A percentile compares a stretch with the other conserved stretches of the same genome.
phyloP scores from a whole-genome alignment of 2,329 filamentous ascomycete species.

The Penicillium fuscoglaucum region DNA sequence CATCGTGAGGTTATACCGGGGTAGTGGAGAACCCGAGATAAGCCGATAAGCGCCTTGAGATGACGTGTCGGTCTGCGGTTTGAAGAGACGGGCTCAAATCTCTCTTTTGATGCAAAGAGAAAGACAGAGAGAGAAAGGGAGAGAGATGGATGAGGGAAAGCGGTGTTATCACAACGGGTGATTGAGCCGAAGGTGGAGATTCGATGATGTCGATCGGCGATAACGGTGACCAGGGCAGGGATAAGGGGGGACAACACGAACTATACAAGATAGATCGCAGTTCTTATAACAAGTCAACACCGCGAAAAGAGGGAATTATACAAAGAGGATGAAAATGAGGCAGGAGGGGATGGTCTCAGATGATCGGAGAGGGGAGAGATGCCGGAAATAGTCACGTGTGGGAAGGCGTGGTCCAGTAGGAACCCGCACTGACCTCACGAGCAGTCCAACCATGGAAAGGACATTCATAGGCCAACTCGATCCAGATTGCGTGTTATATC shows the following conservation, averaged over 20 bases:
- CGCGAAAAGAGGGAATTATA: constrained; percentile 40
- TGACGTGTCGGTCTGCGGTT: constrained; percentile 5
- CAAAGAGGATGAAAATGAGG: constrained; percentile 16
- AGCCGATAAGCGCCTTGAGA: constrained; percentile 5
- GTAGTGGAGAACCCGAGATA: constrained; percentile 11
- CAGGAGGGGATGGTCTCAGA: constrained; percentile 10
- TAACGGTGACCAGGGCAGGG: constrained; percentile 34
- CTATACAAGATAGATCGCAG: constrained; percentile 16
- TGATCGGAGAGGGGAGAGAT: constrained; percentile 11
- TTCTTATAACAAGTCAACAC: background rate
- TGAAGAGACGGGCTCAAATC: background rate
- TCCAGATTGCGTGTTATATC: constrained; percentile 31
- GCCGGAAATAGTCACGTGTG: constrained; percentile 42
- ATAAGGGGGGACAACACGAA: constrained; percentile 16
- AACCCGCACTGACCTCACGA: constrained; percentile 42
- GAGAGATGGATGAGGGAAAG: background rate
- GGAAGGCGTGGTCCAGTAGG: constrained; percentile 39
- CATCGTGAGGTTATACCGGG: constrained; percentile 10
- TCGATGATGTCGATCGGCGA: constrained; percentile 41
- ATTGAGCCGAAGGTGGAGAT: constrained; percentile 13
- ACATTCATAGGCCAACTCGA: constrained; percentile 28
- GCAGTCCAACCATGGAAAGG: constrained; percentile 15
- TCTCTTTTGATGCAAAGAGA: background rate
- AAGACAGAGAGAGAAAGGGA: background rate
- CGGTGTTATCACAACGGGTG: constrained; percentile 3